Base-by-base conservation (phyloP, 441 rosid genomes). In the Croton setiger region DNA sequence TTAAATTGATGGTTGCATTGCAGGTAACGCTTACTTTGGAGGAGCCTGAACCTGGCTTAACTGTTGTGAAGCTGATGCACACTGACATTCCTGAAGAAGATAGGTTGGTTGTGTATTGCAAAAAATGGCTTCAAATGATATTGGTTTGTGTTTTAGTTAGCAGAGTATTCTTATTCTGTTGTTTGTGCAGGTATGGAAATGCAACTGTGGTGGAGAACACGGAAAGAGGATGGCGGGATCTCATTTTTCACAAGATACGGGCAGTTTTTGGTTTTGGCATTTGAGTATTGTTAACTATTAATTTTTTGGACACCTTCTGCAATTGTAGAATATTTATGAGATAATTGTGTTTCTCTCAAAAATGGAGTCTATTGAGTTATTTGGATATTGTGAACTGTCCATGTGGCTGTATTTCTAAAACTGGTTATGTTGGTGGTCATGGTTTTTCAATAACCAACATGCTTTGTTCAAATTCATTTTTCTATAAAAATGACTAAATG, bases 121-220 rank as follows among this genome's bases (percentile, higher is more conserved):
- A 35, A n/a, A 4, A 9, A 27, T 17, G 1, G 18, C n/a, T 15
- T 49, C n/a, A 45, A 48, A 9, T 60, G 51, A 17, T 1, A 56
- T 54, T 13, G 55, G 4, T 11, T 12, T 17, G 67, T 67, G 23
- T 64, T 37, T 55, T 49, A 43, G 59, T 59, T 55, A 36, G 31
- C 13, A n/a, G n/a, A n/a, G n/a, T n/a, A n/a, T n/a, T n/a, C n/a
- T 63, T 31, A n/a, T 44, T 17, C 7, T 66, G 64, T 74, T 70
- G 44, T 9, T 68, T 49, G 12, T 82, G 88, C 84, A 94, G 98
- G 77, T 92, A 89, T 70, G 98, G 97, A 49, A 94, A 94, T 79
- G 86, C 93, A 0, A 94, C 98, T 41, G 98, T 94, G 72, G 97
- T 78, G 80, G 98, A 94, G 75, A 94, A 92, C 82, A 94, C 98